phyloP scores from a whole-genome alignment of 352 stramenopile genomes.

The Pythium utonaiense region DNA sequence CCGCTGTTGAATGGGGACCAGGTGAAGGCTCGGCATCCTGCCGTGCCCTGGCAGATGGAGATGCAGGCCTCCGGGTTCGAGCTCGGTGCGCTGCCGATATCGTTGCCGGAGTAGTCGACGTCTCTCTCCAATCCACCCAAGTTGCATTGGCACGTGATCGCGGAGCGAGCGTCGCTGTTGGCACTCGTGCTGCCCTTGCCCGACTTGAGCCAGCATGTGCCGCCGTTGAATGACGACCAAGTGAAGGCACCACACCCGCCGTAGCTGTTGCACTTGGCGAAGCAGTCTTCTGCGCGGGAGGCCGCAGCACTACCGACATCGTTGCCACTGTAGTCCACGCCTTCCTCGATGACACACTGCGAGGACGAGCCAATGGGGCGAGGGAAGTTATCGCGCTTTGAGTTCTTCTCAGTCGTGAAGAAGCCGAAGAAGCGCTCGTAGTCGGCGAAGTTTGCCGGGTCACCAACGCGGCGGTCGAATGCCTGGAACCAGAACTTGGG shows the following conservation, averaged over 20 bases:
- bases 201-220: conserved; percentile 23
- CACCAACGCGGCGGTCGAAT: conserved; percentile 33
- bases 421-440: conserved; percentile 35
- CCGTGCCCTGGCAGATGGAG: background rate
- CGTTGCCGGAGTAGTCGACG: background rate
- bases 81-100: background rate
- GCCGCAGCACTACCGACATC: conserved; percentile 4
- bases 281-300: background rate
- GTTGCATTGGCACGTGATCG: background rate
- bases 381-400: conserved; percentile 25
- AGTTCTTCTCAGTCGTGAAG: conserved; percentile 21
- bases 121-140: background rate
- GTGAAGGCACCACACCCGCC: conserved; percentile 13
- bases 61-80: background rate
- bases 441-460: conserved; percentile 15
- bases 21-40: background rate
- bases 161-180: background rate
- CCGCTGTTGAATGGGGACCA: conserved; percentile 19
- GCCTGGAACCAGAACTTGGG: conserved; percentile 40
- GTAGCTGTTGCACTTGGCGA: conserved; percentile 1
- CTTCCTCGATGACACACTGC: conserved; percentile 5
- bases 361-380: background rate
- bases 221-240: conserved; percentile 11
- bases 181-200: background rate
- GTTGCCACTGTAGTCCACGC: conserved; percentile 8